Evolutionary conservation across 23 red algal species (phyloP), one percentile per base, ranked within the genome.

Genomic region (Gracilaria domingensis): DNA sequence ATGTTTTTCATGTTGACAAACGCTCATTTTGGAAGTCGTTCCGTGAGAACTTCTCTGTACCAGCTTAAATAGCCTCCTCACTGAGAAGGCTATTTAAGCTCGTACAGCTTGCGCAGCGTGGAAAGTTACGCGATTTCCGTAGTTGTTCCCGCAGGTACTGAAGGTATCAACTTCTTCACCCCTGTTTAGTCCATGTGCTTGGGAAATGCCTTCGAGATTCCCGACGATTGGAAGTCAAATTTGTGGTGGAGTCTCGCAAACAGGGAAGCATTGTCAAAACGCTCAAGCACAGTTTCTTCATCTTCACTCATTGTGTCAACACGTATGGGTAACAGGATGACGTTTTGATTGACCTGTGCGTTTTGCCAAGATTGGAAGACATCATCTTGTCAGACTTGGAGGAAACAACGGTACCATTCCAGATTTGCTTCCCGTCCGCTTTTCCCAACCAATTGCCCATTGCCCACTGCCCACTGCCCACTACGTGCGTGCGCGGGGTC

Each of bases 1-100:
- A 89, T 14, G 85, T 89, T 1, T 89, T 89, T 65, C 45, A 72
- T 34, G 80, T 50, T 28, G 33, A 78, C 33, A 11, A 40, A n/a
- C 25, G 8, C 9, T 66, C 34, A 78, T 89, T 57, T 13, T 89
- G 17, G 30, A n/a, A 71, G 28, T 76, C 67, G 13, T 39, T 89
- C 51, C 67, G 53, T 16, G 85, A 89, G 13, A n/a, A 40, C 24
- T n/a, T n/a, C n/a, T n/a, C n/a, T n/a, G n/a, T n/a, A n/a, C n/a
- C n/a, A n/a, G n/a, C n/a, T n/a, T n/a, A n/a, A n/a, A n/a, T n/a
- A n/a, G n/a, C n/a, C n/a, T n/a, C n/a, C n/a, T n/a, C n/a, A n/a
- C n/a, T n/a, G n/a, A n/a, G n/a, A n/a, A n/a, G n/a, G 23, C 85
- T 2, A 51, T 34, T 21, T 79, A 79, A 13, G 16, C 75, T n/a